phyloP scores from a whole-genome alignment of 2,329 filamentous ascomycete genomes.

The Pestalotiopsis sp. region DNA sequence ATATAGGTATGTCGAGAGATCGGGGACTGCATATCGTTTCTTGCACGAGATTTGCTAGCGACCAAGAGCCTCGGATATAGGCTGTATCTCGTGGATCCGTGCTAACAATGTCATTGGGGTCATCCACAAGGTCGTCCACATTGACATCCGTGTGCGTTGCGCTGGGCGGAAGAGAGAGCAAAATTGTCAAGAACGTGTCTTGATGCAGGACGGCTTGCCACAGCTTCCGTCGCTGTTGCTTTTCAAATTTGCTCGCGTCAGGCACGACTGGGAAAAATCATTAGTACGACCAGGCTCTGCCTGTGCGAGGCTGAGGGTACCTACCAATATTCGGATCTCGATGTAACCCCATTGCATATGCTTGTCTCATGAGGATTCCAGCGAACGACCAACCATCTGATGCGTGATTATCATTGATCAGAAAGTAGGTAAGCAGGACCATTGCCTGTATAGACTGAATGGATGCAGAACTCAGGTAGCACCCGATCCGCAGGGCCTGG shows the following conservation, averaged over 20 bases:
- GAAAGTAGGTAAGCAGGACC: slow-evolving; percentile 80
- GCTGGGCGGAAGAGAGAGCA: slow-evolving; percentile 76
- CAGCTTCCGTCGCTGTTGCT: slow-evolving; percentile 76
- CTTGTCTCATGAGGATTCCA: slow-evolving; percentile 75
- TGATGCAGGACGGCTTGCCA: slow-evolving; percentile 83
- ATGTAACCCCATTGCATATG: slow-evolving; percentile 81
- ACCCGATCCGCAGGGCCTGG: slow-evolving; percentile 74
- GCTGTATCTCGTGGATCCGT: slow-evolving; percentile 67
- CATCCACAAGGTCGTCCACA: slow-evolving; percentile 73
- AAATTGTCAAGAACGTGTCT: slow-evolving; percentile 79
- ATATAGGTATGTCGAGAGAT: slow-evolving; percentile 74
- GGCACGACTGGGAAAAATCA: slow-evolving; percentile 53
- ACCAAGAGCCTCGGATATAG: slow-evolving; percentile 79
- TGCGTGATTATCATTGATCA: slow-evolving; percentile 85
- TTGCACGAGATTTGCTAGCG: slow-evolving; percentile 76
- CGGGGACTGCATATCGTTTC: slow-evolving; percentile 75
- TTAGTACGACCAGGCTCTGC: slow-evolving; percentile 5
- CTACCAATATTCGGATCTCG: slow-evolving; percentile 74
- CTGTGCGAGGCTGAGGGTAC: slow-evolving; percentile 13
- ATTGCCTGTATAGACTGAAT: slow-evolving; percentile 77
- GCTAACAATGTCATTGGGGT: slow-evolving; percentile 57
- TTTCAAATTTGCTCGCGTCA: slow-evolving; percentile 69
- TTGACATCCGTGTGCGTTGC: slow-evolving; percentile 80
- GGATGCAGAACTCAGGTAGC: slow-evolving; percentile 75
- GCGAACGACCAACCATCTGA: slow-evolving; percentile 84